phyloP scores from a whole-genome alignment of 106 monocot genomes.

The Dendrobium nobile region DNA sequence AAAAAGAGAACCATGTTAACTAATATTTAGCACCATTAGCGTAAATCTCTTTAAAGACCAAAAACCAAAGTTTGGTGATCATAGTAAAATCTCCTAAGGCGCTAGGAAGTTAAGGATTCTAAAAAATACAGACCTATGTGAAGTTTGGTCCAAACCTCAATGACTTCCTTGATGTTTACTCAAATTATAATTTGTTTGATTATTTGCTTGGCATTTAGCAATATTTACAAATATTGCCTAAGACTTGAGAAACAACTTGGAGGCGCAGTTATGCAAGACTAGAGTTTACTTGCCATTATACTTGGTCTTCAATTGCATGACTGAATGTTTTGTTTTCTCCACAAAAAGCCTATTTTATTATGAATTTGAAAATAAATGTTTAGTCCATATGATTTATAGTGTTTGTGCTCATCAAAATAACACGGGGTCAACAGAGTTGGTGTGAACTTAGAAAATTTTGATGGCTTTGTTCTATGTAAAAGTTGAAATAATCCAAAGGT shows the following conservation, averaged over 20 bases:
- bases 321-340: background rate
- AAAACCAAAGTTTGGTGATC: no score
- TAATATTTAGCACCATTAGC: no score
- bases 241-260: background rate
- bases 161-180: no score
- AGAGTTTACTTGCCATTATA: background rate
- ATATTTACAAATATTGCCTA: background rate
- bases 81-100: no score
- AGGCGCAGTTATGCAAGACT: background rate
- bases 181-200: no score
- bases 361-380: background rate
- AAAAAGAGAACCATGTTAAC: no score
- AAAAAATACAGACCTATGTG: no score
- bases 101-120: no score
- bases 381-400: background rate
- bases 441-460: background rate
- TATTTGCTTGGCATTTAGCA: no score
- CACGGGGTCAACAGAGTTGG: background rate
- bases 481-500: background rate
- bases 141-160: no score
- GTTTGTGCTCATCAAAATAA: background rate
- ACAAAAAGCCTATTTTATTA: background rate
- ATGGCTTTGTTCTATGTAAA: background rate
- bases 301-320: background rate
- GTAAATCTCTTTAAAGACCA: no score